Evolutionary conservation across 2,329 filamentous ascomycete genomes (phyloP).

Genomic region (Stemphylium vesicarium): DNA sequence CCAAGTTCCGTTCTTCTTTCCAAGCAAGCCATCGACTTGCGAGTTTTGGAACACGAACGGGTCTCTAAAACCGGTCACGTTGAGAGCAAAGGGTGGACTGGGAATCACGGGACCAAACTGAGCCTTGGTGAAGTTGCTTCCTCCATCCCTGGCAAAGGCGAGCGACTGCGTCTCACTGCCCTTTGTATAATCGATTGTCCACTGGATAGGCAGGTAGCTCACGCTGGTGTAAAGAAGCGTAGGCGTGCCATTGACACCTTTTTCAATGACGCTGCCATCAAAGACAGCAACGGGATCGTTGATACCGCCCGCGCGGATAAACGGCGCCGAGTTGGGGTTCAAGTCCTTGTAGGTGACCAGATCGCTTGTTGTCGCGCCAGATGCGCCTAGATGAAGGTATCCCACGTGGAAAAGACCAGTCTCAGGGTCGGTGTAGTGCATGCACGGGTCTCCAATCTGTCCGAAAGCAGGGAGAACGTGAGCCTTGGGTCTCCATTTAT

Average conservation of each 20-base stretch:
- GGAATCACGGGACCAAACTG: conserved; percentile 49
- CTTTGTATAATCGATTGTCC: conserved; percentile 55
- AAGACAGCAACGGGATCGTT: conserved; percentile 57
- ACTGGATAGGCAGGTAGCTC: conserved; percentile 54
- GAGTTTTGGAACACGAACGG: conserved; percentile 52
- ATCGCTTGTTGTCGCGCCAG: conserved; percentile 48
- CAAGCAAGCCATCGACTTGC: conserved; percentile 46
- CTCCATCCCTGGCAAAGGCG: conserved; percentile 50
- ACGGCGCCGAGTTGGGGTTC: conserved; percentile 34
- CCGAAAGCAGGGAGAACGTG: conserved; percentile 52
- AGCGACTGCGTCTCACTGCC: conserved; percentile 56
- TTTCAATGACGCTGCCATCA: conserved; percentile 54
- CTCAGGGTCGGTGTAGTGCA: conserved; percentile 55
- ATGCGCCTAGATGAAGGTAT: conserved; percentile 50
- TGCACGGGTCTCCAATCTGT: conserved; percentile 54
- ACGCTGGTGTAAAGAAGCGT: conserved; percentile 56
- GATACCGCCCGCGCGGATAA: conserved; percentile 46
- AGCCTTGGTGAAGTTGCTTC: conserved; percentile 51
- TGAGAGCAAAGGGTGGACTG: conserved; percentile 48
- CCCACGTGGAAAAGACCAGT: conserved; percentile 56
- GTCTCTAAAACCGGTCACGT: conserved; percentile 54
- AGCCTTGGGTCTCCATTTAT: conserved; percentile 45
- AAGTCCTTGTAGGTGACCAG: conserved; percentile 53
- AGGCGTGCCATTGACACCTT: conserved; percentile 52
- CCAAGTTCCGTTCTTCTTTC: conserved; percentile 45